Percentiles rank a stretch among this genome's conserved stretches.
Conservation (phyloP, 2,329 filamentous ascomycete species). For the Ilyonectria mors-panacis region DNA sequence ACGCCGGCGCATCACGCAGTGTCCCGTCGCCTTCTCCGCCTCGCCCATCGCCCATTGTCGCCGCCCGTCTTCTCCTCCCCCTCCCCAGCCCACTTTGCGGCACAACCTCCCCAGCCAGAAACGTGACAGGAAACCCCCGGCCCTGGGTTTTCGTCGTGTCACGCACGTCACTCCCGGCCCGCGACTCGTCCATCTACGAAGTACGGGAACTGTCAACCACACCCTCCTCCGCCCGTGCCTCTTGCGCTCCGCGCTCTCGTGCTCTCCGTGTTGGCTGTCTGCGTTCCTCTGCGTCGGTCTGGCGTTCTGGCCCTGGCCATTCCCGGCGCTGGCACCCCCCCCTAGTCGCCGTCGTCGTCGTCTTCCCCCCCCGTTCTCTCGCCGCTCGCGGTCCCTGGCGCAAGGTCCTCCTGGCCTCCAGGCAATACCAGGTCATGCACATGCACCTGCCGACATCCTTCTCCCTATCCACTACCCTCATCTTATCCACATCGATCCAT, state of each 20-base stretch:
- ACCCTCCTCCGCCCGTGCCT: neutral
- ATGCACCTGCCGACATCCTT: conserved; percentile 41
- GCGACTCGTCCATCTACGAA: conserved; percentile 25
- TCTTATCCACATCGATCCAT: conserved; percentile 38
- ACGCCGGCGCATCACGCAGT: conserved; percentile 11
- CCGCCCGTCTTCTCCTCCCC: conserved; percentile 18
- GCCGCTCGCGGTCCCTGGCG: neutral
- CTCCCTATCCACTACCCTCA: conserved; percentile 41
- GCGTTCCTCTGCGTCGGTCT: conserved; percentile 1
- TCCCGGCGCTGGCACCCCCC: conserved; percentile 7
- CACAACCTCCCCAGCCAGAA: conserved; percentile 27
- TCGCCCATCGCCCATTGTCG: conserved; percentile 12
- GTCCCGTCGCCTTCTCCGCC: neutral
- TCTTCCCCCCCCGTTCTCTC: conserved; percentile 17
- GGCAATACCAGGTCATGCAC: conserved; percentile 41
- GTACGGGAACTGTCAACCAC: conserved; percentile 15
- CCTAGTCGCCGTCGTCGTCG: conserved; percentile 9
- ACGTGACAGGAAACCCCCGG: conserved; percentile 27
- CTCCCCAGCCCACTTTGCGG: conserved; percentile 23
- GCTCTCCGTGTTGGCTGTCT: neutral
- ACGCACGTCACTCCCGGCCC: conserved; percentile 34
- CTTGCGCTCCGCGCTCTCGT: neutral
- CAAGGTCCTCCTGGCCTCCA: conserved; percentile 23
- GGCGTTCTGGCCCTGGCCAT: conserved; percentile 6
- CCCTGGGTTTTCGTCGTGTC: conserved; percentile 23